Base-by-base conservation (phyloP, 352 stramenopile genomes). In the Phytophthora sp. region DNA sequence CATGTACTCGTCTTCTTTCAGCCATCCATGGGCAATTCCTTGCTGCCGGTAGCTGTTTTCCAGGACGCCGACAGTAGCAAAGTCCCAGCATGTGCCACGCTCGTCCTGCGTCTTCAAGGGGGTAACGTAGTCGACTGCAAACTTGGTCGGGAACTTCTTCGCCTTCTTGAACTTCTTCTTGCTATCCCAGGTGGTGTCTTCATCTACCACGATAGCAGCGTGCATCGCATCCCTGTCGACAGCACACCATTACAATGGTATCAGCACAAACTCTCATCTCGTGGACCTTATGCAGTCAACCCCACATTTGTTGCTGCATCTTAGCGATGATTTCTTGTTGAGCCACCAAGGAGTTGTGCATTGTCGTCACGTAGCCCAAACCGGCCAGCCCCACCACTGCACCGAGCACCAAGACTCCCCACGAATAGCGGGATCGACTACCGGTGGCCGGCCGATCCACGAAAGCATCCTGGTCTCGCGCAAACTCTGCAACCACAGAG, bases 91-190 rank as follows among this genome's bases (percentile, higher is more conserved):
- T 37, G 78, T 88, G 24, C 78, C 78, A 15, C 78, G 75, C 32
- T 82, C 71, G 44, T 88, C 78, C 55, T 88, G 78, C 26, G 78
- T 88, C 72, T 88, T 88, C 60, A 82, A 61, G 5, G 78, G 78
- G 27, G 78, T 88, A 20, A 81, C 65, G 38, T 69, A 59, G 20
- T 77, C 52, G 24, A 84, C 75, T 17, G 68, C 71, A 39, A 78
- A 88, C 74, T 85, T 88, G 69, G 69, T 56, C 41, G 78, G 78
- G 32, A 84, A 50, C 41, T 65, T 64, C 45, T 55, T 55, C n/a
- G 45, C 11, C 18, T 58, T 44, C 34, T 58, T 35, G 27, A 58
- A 37, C 7, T 35, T 49, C 35, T 56, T 63, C 34, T 54, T 54
- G 62, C 59, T 73, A 27, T 51, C 57, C 23, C 59, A 69, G 27